phyloP scores from a whole-genome alignment of 2,329 filamentous ascomycete species.

The Hortaea sp. region DNA sequence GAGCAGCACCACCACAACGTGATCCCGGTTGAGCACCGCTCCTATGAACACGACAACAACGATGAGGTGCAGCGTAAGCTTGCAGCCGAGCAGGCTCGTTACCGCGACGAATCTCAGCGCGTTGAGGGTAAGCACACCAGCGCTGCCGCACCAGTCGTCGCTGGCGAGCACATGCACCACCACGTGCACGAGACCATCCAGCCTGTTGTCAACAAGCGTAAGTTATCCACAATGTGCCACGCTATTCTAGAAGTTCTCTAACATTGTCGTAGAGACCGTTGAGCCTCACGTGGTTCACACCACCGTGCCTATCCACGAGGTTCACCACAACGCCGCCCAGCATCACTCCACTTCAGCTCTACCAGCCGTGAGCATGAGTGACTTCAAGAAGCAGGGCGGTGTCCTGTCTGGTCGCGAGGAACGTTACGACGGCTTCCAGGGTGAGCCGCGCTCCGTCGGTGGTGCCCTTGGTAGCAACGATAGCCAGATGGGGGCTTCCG shows the following conservation, averaged over 20 bases:
- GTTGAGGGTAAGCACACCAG: constrained; percentile 41
- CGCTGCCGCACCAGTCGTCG: constrained; percentile 39
- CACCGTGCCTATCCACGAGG: constrained; percentile 61
- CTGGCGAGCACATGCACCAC: constrained; percentile 56
- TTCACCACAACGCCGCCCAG: constrained; percentile 56
- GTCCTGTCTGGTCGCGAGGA: constrained; percentile 44
- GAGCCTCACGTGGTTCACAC: constrained; percentile 60
- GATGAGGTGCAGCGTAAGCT: constrained; percentile 38
- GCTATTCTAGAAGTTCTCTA: not conserved
- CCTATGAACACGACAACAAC: constrained; percentile 51
- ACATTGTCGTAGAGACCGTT: constrained; percentile 41
- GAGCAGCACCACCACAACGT: constrained; percentile 55
- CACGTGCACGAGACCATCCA: constrained; percentile 60
- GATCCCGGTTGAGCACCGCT: constrained; percentile 48
- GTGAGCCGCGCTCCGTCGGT: constrained; percentile 42
- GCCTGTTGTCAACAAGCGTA: constrained; percentile 55
- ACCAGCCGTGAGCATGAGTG: constrained; percentile 52
- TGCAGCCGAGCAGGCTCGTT: constrained; percentile 44
- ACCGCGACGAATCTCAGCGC: constrained; percentile 40
- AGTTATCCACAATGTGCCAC: not conserved
- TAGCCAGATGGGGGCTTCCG: constrained; percentile 7
- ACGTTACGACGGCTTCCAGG: constrained; percentile 50
- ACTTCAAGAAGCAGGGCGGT: constrained; percentile 52
- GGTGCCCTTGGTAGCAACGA: constrained; percentile 7
- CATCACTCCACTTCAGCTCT: constrained; percentile 57